Evolutionary conservation across 1,284 basidiomycete genomes (phyloP).

Genomic region (Cryptococcus floricola): DNA sequence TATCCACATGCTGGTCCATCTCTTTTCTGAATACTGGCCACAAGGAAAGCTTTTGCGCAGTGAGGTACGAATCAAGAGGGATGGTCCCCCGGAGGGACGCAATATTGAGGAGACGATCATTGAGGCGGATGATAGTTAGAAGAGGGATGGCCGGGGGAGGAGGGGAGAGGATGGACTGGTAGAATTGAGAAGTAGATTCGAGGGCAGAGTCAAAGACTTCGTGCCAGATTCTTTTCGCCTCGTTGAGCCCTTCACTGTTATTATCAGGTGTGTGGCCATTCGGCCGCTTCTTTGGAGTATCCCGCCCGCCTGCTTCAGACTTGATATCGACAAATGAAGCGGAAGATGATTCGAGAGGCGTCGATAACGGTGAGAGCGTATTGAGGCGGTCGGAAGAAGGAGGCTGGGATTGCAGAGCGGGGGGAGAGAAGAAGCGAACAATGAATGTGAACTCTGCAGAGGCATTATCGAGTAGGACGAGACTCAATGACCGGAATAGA

Average conservation of each 20-base stretch:
- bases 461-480: slow-evolving; percentile 90
- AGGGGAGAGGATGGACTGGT: slow-evolving; percentile 38
- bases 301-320: slow-evolving; percentile 29
- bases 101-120: slow-evolving; percentile 68
- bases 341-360: slow-evolving; percentile 30
- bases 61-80: slow-evolving; percentile 73
- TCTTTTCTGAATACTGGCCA: slow-evolving; percentile 88
- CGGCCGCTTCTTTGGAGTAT: slow-evolving; percentile 1
- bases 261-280: neutral
- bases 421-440: slow-evolving; percentile 65
- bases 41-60: slow-evolving; percentile 71
- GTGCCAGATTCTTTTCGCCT: slow-evolving; percentile 66
- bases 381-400: neutral
- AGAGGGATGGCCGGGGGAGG: slow-evolving; percentile 68
- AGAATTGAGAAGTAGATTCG: slow-evolving; percentile 62
- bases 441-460: slow-evolving; percentile 86
- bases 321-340: slow-evolving; percentile 21
- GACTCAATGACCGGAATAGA: slow-evolving; percentile 72
- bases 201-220: slow-evolving; percentile 83
- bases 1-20: slow-evolving; percentile 77
- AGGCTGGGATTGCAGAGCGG: neutral
- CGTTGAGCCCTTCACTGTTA: slow-evolving; percentile 18
- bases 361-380: slow-evolving; percentile 15
- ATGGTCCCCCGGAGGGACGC: slow-evolving; percentile 68
- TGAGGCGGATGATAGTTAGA: slow-evolving; percentile 81